phyloP scores from a whole-genome alignment of 805 yeast species.

The Cyberlindnera xishuangbannaensis region DNA sequence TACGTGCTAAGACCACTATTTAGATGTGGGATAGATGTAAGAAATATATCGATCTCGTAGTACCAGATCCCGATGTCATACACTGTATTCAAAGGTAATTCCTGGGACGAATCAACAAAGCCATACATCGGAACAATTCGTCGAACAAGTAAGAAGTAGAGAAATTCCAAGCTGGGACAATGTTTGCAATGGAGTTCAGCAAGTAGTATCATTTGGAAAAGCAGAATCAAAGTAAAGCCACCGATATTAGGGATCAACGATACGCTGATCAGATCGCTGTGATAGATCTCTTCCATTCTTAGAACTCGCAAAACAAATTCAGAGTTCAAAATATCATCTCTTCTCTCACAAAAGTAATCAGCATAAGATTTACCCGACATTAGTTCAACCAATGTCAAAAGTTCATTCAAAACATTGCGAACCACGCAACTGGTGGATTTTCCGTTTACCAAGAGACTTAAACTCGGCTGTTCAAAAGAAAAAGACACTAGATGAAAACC shows the following conservation, averaged over 20 bases:
- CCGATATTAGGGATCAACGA: not conserved
- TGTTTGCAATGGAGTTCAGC: not conserved
- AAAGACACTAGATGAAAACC: constrained; percentile 1
- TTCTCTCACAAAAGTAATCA: not conserved
- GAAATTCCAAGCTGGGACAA: not conserved
- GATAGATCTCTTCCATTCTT: not conserved
- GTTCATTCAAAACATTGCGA: constrained; percentile 4
- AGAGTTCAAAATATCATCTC: not conserved
- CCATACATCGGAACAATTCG: no score
- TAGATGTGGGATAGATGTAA: no score
- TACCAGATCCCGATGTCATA: no score
- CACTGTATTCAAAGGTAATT: not conserved
- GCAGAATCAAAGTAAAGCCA: not conserved
- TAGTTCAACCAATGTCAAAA: not conserved
- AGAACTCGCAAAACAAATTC: not conserved
- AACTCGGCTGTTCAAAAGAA: not conserved
- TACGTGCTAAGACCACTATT: no score
- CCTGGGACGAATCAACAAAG: not conserved
- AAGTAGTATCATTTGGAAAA: not conserved
- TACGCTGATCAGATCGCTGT: not conserved
- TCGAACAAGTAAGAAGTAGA: not conserved
- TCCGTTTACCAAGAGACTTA: not conserved
- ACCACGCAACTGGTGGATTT: not conserved
- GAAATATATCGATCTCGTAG: no score
- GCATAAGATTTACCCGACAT: not conserved